These are phyloP conservation scores for Linnemannia schmuckeri DNA, from an alignment of 192 early-diverging fungal species.

Conservation along the genomic window DNA sequence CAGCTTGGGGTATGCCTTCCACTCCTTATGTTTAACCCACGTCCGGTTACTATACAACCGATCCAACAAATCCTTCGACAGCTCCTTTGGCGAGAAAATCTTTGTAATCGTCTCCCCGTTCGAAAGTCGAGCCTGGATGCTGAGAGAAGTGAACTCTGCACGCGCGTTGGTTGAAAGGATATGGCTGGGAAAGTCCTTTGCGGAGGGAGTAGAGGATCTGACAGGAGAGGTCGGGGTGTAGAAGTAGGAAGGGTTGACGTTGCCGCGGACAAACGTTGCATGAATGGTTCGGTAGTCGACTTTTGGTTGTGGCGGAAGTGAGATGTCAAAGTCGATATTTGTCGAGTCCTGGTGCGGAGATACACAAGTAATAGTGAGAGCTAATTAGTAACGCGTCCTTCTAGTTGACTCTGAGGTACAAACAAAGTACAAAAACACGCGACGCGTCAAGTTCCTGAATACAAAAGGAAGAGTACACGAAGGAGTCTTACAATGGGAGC, in stretches of 20 bases:
- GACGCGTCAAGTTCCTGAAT: background rate
- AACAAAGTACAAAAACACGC: background rate
- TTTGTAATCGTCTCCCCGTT: conserved; percentile 68
- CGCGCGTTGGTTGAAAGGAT: conserved; percentile 66
- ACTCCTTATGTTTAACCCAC: conserved; percentile 66
- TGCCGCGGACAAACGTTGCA: conserved; percentile 71
- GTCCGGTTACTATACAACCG: conserved; percentile 59
- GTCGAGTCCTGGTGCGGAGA: conserved; percentile 32
- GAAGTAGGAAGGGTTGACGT: conserved; percentile 66
- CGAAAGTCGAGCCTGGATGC: conserved; percentile 42
- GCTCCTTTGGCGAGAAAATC: conserved; percentile 63
- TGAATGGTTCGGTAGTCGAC: conserved; percentile 66
- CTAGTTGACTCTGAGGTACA: background rate
- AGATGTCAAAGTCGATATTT: conserved; percentile 57
- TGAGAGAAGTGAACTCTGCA: conserved; percentile 61
- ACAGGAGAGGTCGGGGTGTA: background rate
- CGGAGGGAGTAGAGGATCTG: background rate
- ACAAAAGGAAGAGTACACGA: background rate
- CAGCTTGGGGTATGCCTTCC: conserved; percentile 73
- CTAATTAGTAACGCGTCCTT: background rate
- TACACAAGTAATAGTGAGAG: background rate
- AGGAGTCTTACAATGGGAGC: conserved; percentile 64
- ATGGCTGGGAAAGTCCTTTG: conserved; percentile 55
- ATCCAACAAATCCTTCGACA: conserved; percentile 61
- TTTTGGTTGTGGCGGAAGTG: conserved; percentile 38